These are phyloP conservation scores for Papiliotrema nemorosa DNA, from an alignment of 1,284 basidiomycete species.

Conservation along the genomic window DNA sequence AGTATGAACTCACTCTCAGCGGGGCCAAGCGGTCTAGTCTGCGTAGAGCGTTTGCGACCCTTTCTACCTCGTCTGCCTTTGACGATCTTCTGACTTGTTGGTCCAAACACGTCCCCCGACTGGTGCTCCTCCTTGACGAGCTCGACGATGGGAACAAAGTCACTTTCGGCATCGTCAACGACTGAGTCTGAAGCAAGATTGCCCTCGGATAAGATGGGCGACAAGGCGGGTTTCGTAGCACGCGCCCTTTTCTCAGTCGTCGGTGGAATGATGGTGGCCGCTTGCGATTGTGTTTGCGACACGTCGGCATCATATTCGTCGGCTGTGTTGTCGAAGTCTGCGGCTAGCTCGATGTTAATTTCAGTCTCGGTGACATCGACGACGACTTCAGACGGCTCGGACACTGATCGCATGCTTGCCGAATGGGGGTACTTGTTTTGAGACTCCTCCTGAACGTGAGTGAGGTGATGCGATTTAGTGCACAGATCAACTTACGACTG, in stretches of 20 bases:
- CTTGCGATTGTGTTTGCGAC: slow-evolving; percentile 13
- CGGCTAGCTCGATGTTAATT: not conserved
- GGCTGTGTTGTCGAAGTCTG: not conserved
- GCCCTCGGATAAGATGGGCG: not conserved
- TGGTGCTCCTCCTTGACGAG: not conserved
- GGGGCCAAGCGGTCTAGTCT: not conserved
- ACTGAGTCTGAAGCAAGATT: not conserved
- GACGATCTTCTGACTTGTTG: slow-evolving; percentile 7
- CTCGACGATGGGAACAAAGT: not conserved
- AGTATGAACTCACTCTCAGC: slow-evolving; percentile 3
- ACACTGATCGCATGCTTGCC: slow-evolving; percentile 1
- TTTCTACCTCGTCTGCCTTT: slow-evolving; percentile 8
- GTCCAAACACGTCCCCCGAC: slow-evolving; percentile 32
- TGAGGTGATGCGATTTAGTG: not conserved
- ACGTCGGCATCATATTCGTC: slow-evolving; percentile 36
- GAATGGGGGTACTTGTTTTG: slow-evolving; percentile 20
- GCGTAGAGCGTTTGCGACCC: not conserved
- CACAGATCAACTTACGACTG: slow-evolving; percentile 9
- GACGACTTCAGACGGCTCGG: not conserved
- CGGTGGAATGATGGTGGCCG: too few species aligned
- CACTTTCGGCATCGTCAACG: not conserved
- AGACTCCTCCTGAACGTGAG: slow-evolving; percentile 25
- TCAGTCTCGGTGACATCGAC: slow-evolving; percentile 2
- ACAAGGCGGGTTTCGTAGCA: not conserved
- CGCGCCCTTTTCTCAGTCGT: too few species aligned